phyloP scores from a whole-genome alignment of 495 filamentous ascomycete genomes.

The Diplogelasinospora grovesii region DNA sequence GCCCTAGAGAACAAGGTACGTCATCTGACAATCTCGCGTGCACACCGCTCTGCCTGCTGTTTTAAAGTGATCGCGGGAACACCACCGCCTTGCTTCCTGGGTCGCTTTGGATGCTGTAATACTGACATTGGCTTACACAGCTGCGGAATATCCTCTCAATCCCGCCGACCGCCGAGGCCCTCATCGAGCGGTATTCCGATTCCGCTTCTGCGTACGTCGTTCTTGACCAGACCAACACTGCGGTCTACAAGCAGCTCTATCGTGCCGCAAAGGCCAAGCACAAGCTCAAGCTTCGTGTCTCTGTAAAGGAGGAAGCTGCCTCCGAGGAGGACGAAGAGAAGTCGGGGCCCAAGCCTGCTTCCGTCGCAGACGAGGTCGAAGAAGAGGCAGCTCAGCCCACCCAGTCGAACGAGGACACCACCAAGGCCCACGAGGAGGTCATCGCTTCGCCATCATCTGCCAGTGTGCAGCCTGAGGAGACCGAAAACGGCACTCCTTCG shows the following conservation, averaged over 20 bases:
- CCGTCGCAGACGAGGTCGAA: conserved; percentile 19
- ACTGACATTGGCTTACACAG: conserved; percentile 43
- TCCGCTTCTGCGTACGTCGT: conserved; percentile 74
- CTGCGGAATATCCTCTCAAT: conserved; percentile 69
- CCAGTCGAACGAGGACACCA: conserved; percentile 3
- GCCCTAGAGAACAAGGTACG: conserved; percentile 81
- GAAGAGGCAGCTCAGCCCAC: conserved; percentile 9
- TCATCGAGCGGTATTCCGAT: conserved; percentile 95
- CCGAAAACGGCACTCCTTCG: too few species aligned
- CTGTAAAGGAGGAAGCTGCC: conserved; percentile 33
- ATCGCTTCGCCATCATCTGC: not conserved
- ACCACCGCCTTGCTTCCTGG: too few species aligned
- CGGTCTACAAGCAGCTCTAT: conserved; percentile 94
- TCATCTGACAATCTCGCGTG: conserved; percentile 16
- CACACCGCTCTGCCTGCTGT: not conserved
- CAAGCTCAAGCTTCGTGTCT: conserved; percentile 87
- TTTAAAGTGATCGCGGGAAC: not conserved
- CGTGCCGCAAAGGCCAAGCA: conserved; percentile 97
- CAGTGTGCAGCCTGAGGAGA: conserved; percentile 3
- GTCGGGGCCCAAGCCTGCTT: conserved; percentile 19
- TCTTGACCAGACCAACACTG: conserved; percentile 67
- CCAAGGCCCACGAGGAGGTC: conserved; percentile 1
- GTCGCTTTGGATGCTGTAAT: too few species aligned
- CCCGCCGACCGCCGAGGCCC: conserved; percentile 55
- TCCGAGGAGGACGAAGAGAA: conserved; percentile 13